Evolutionary conservation across 169 alveolate genomes (phyloP).

Genomic region (Ichthyophthirius multifiliis): DNA sequence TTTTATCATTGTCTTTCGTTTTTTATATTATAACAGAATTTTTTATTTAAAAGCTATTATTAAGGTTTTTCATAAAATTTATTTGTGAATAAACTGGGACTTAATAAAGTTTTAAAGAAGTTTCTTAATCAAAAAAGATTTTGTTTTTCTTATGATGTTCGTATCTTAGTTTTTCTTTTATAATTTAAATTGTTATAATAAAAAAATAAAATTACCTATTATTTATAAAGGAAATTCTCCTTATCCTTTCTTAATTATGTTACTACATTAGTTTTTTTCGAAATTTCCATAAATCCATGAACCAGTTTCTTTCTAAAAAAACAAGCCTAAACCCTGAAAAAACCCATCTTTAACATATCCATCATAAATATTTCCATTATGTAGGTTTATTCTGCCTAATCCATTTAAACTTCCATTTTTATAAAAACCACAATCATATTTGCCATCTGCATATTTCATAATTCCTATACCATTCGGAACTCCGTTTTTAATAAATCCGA

Average conservation of each 20-base stretch:
- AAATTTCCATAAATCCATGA: slow-evolving; percentile 2
- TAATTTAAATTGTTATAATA: not conserved
- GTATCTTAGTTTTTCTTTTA: not conserved
- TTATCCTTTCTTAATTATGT: not conserved
- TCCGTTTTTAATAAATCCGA: not conserved
- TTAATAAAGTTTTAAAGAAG: not conserved
- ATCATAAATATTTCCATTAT: slow-evolving; percentile 4
- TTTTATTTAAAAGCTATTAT: too few relatives aligned
- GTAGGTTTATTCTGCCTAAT: not conserved
- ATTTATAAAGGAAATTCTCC: not conserved
- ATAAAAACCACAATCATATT: not conserved
- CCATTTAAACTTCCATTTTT: not conserved
- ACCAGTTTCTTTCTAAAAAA: not conserved
- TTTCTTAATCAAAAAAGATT: not conserved
- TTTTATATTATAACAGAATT: not conserved
- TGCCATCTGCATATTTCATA: not conserved
- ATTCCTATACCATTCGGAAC: not conserved
- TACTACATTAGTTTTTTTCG: not conserved
- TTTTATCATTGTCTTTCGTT: not conserved
- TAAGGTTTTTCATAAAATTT: too few relatives aligned
- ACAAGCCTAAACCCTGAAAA: not conserved
- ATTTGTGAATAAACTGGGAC: not conserved
- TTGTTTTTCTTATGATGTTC: not conserved
- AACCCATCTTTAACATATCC: not conserved
- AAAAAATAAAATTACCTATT: not conserved